Base-by-base conservation (phyloP, 768 basidiomycete species). In the Pleurotus ostreatus region DNA sequence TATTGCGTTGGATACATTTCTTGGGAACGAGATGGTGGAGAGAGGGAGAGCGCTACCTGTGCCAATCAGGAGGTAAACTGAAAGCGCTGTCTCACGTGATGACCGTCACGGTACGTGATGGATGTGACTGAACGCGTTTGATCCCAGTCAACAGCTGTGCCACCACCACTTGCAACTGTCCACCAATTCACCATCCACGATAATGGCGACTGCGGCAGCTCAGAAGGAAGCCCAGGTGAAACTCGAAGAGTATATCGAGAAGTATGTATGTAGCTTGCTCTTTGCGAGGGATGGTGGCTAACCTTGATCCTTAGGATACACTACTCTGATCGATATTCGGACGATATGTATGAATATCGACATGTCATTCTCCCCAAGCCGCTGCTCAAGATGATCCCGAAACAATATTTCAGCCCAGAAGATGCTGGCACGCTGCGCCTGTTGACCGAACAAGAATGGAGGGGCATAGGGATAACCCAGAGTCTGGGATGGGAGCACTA, bases 401-500 rank as follows among this genome's bases (percentile, higher is more conserved):
- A 94, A 68, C 78, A 85, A 25, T 86, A 84, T 65, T 94, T 93
- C 68, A 85, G 81, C 41, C 81, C 84, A 57, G 89, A 93, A 56
- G 76, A 79, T 12, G 78, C 83, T 41, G 91, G 92, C 4, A 83
- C 87, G 3, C 78, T 98, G 54, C 83, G 94, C 3, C 81, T 98
- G 41, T 74, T 98, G 56, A 69, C 82, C 2, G 96, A 99, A 67
- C 72, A 80, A 43, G 97, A 99, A 71, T 99, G 96, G 96, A 81
- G 96, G 68, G 90, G 91, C 0, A 93, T 99, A 55, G 96, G 96
- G 7, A 96, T 98, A 60, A 90, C 89, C 41, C 96, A 99, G 73
- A 94, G 92, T 70, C 76, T 96, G 20, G 95, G 95, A 3, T 98
- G 95, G 94, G 90, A 92, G 66, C 94, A 97, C 64, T 98, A 95